phyloP scores from a whole-genome alignment of 208 protist species.

The Phytomonas sp. region DNA sequence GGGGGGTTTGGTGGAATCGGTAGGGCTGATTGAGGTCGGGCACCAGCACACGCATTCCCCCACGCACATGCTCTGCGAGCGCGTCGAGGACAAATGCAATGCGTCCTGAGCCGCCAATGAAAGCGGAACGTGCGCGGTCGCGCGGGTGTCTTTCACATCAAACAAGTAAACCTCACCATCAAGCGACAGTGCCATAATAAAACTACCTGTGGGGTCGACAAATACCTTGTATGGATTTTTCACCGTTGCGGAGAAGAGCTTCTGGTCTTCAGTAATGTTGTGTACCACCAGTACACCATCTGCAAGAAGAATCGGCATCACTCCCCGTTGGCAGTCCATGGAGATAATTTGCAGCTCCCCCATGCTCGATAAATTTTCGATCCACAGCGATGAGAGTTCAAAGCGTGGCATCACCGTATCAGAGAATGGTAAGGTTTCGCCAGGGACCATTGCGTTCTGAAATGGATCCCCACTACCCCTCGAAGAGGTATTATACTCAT shows the following conservation, averaged over 20 bases:
- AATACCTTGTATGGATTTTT: constrained; percentile 67
- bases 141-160: constrained; percentile 18
- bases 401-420: constrained; percentile 18
- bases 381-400: constrained; percentile 7
- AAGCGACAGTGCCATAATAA: constrained; percentile 31
- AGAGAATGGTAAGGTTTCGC: background rate
- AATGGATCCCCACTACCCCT: background rate
- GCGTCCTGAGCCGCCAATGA: background rate
- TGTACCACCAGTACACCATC: constrained; percentile 38
- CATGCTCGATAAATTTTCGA: background rate
- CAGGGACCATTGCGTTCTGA: background rate
- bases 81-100: constrained; percentile 19
- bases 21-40: background rate
- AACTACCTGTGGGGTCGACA: constrained; percentile 45
- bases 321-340: constrained; percentile 54
- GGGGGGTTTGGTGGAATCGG: background rate
- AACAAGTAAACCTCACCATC: constrained; percentile 66
- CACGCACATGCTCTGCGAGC: constrained; percentile 20
- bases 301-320: constrained; percentile 39
- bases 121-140: constrained; percentile 7
- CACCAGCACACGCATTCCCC: constrained; percentile 46
- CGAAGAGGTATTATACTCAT: background rate
- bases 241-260: constrained; percentile 22
- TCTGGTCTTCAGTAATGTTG: constrained; percentile 30
- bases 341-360: constrained; percentile 7